Base-by-base conservation (phyloP, 768 basidiomycete genomes). In the Hebeloma cylindrosporum region DNA sequence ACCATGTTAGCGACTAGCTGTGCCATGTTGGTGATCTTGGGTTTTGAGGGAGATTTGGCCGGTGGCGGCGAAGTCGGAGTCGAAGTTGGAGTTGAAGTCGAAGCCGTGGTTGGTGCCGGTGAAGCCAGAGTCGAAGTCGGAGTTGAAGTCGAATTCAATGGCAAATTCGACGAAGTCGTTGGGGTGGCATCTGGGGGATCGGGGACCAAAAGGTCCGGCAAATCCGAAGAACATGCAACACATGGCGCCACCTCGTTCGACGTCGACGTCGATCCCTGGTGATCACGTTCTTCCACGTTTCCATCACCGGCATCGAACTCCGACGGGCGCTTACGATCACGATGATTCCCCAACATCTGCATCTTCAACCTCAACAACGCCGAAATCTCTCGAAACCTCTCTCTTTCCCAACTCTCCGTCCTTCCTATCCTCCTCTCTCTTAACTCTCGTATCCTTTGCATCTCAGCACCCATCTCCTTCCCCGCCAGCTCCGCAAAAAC, bases 331-430 rank as follows among this genome's bases (percentile, higher is more conserved):
- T n/a, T n/a, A n/a, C n/a, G n/a, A n/a, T n/a, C n/a, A n/a, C n/a
- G n/a, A n/a, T n/a, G n/a, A n/a, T 18, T 41, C 40, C 56, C 58
- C 9, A 47, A 66, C 50, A 80, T 54, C 63, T 78, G 77, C 47
- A 83, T 58, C 58, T 83, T 84, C 49, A 83, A 58, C 54, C 78
- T 68, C 50, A 85, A 61, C 48, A 84, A 64, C 25, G 76, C 68
- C 7, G 73, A 71, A 8, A 83, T 62, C 65, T 85, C 83, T 49
- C 73, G 71, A 17, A 71, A 69, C 29, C 73, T 65, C 60, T 81
- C 82, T 53, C 75, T 74, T 53, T 78, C 75, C 38, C 68, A 63
- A 43, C 58, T 48, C 65, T 71, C 51, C 71, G 63, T 41, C 72
- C 73, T 53, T 75, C 77, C 48, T 61, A 32, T 72, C 71, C 53